Evolutionary conservation across 192 early-diverging fungal species (phyloP).

Genomic region (Coemansia sp.): DNA sequence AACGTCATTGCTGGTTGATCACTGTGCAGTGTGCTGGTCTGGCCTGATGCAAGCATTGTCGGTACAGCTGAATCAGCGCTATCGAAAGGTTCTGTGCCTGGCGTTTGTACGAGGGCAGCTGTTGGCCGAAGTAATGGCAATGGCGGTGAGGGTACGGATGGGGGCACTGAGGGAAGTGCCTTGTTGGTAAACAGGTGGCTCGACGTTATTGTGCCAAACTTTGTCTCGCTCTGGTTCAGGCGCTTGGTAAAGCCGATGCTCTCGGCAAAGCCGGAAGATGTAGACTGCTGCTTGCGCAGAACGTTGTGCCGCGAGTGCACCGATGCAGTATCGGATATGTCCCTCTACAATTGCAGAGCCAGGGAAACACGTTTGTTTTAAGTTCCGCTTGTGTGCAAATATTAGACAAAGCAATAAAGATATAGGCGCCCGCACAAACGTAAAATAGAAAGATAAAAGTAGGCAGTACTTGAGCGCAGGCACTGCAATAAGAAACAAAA

Average conservation of each 20-base stretch:
- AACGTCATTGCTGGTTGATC: constrained; percentile 17
- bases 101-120: too few species aligned
- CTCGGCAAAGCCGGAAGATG: constrained; percentile 47
- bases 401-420: not conserved
- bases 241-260: constrained; percentile 44
- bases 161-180: constrained; percentile 33
- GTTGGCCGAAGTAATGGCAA: not conserved
- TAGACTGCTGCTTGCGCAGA: constrained; percentile 53
- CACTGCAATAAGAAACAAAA: not conserved
- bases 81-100: constrained; percentile 1
- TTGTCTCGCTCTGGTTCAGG: constrained; percentile 31
- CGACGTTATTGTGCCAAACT: constrained; percentile 22
- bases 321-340: constrained; percentile 17
- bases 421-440: not conserved
- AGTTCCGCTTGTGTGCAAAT: not conserved
- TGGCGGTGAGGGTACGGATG: constrained; percentile 16
- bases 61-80: constrained; percentile 4
- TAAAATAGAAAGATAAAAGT: constrained; percentile 10
- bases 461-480: not conserved
- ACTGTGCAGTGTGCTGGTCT: not conserved
- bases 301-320: constrained; percentile 20
- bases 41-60: not conserved
- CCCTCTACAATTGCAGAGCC: constrained; percentile 28
- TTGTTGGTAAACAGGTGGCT: constrained; percentile 34
- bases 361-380: not conserved